These are phyloP conservation scores for Trebouxiophyceae sp. DNA, from an alignment of 163 green algal genomes.

Conservation along the genomic window DNA sequence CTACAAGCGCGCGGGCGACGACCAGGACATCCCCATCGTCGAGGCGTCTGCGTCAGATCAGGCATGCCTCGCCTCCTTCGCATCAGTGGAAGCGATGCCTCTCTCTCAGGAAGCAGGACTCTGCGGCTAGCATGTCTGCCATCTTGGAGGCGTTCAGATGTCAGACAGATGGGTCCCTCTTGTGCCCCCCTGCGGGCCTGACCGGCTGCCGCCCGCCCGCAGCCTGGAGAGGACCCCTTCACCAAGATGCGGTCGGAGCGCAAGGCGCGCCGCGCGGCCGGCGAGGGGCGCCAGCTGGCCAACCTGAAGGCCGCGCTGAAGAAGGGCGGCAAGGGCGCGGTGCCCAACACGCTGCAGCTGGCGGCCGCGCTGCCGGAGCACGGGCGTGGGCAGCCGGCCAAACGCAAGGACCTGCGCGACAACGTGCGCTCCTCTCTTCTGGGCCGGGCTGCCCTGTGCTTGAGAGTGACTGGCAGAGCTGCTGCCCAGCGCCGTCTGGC, in stretches of 20 bases:
- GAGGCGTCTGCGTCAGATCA: constrained; percentile 70
- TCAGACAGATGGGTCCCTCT: too few relatives aligned
- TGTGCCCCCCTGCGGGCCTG: too few relatives aligned
- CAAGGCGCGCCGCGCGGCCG: constrained; percentile 61
- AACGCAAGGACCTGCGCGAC: constrained; percentile 56
- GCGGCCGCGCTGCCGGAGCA: constrained; percentile 55
- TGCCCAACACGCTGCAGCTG: constrained; percentile 71
- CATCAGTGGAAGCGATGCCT: too few relatives aligned
- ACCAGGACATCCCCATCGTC: constrained; percentile 72
- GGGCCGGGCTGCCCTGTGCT: too few relatives aligned
- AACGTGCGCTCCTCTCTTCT: constrained; percentile 47
- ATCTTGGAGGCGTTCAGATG: constrained; percentile 87
- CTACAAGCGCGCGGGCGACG: constrained; percentile 78
- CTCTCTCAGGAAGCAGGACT: not conserved
- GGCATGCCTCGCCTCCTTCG: constrained; percentile 24
- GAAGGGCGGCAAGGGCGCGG: constrained; percentile 19
- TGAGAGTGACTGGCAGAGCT: too few relatives aligned
- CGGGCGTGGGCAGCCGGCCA: constrained; percentile 38
- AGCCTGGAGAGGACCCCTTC: constrained; percentile 85
- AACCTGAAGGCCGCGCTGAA: constrained; percentile 64
- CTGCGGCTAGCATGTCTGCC: constrained; percentile 66
- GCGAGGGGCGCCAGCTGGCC: constrained; percentile 55
- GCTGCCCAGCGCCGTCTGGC: too few relatives aligned
- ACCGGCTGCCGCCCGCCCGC: constrained; percentile 9
- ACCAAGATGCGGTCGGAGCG: constrained; percentile 57